A percentile compares a stretch with the other conserved stretches of the same genome.
Conservation (phyloP, 345 rosid species). For the Salix caprea region DNA sequence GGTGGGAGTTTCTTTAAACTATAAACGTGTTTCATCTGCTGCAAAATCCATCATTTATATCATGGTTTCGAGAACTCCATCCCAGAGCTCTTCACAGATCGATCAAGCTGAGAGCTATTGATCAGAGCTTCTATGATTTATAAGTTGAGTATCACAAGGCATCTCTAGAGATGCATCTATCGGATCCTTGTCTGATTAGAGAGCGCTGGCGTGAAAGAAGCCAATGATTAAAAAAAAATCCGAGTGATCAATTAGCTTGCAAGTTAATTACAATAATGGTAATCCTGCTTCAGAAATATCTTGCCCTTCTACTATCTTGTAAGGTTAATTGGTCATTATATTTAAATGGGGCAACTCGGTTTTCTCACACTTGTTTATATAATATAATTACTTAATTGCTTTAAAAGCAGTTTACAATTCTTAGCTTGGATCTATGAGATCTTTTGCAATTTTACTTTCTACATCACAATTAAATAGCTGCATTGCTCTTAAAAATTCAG, state of each 20-base stretch:
- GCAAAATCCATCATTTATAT: not conserved
- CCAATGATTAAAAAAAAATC: not conserved
- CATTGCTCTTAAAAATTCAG: no score
- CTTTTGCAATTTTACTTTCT: no score
- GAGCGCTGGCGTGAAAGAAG: conserved; percentile 5
- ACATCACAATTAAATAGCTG: no score
- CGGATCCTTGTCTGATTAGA: not conserved
- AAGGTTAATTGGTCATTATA: no score
- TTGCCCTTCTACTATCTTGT: no score
- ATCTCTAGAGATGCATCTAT: not conserved
- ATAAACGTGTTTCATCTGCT: not conserved
- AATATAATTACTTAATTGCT: no score
- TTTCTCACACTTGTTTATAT: no score
- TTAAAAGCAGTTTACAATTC: no score
- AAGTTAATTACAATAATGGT: conserved; percentile 2
- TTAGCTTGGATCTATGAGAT: no score
- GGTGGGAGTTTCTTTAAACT: not conserved
- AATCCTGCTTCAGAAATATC: not conserved
- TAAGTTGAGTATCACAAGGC: not conserved
- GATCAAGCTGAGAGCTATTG: not conserved
- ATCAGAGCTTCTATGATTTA: not conserved
- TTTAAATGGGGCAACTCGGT: no score
- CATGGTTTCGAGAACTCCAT: not conserved
- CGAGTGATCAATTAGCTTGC: not conserved
- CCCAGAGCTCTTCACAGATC: not conserved